Conservation (phyloP, 78 protist species). For the Salpingoeca rosetta region DNA sequence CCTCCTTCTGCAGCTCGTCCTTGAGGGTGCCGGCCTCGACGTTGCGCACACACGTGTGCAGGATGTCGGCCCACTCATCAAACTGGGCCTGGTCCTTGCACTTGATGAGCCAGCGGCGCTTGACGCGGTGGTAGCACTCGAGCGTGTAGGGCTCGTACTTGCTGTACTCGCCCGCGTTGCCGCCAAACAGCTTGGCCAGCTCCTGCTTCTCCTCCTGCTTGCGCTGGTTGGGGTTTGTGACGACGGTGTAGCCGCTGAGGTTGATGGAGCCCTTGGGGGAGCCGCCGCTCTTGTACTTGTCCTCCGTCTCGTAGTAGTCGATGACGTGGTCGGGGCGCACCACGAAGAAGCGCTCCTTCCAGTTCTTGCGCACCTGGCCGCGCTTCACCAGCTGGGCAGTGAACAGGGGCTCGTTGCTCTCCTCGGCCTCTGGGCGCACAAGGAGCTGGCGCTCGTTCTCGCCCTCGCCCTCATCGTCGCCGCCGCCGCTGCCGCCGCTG, state of each 20-base stretch:
- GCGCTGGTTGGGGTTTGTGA: conserved; percentile 23
- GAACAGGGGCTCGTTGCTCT: not conserved
- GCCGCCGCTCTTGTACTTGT: not conserved
- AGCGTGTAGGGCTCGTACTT: conserved; percentile 11
- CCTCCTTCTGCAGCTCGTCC: conserved; percentile 25
- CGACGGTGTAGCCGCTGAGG: conserved; percentile 32
- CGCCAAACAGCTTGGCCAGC: conserved; percentile 22
- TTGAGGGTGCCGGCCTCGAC: conserved; percentile 15
- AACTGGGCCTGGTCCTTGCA: conserved; percentile 4
- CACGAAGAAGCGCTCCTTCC: conserved; percentile 37
- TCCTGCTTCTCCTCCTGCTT: conserved; percentile 12
- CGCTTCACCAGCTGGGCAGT: conserved; percentile 28
- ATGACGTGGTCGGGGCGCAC: conserved; percentile 34
- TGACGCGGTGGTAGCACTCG: conserved; percentile 18
- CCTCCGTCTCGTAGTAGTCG: conserved; percentile 41
- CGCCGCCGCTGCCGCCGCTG: too few species aligned
- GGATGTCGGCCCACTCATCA: conserved; percentile 18
- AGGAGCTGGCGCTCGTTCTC: too few species aligned
- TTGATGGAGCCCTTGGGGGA: conserved; percentile 37
- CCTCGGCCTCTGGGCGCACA: not conserved
- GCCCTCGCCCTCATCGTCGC: too few species aligned
- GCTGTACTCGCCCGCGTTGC: conserved; percentile 8
- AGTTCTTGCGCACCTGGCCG: conserved; percentile 42
- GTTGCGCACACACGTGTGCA: conserved; percentile 9
- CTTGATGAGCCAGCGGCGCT: conserved; percentile 24